Evolutionary conservation across 345 rosid species (phyloP).

Genomic region (Bruguiera sexangula): DNA sequence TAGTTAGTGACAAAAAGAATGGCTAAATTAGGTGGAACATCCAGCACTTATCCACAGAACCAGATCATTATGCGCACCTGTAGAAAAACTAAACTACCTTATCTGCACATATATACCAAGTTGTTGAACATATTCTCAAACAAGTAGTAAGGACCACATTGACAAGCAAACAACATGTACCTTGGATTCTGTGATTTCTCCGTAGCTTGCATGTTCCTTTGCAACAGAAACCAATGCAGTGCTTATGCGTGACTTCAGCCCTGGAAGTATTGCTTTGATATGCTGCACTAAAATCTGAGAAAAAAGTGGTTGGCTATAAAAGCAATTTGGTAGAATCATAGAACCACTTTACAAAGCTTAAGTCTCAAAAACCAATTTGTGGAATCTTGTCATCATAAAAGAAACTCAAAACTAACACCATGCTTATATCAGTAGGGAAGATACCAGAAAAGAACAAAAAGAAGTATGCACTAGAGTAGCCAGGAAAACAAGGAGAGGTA

Average conservation of each 20-base stretch:
- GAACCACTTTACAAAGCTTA: not conserved
- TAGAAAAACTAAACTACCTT: not conserved
- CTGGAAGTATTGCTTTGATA: constrained; percentile 77
- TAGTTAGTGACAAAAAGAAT: not conserved
- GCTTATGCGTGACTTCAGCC: constrained; percentile 72
- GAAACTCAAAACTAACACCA: not conserved
- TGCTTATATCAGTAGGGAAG: not conserved
- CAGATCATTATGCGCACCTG: too few species aligned
- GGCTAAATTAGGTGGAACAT: too few species aligned
- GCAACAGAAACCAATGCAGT: constrained; percentile 65
- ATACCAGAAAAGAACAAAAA: not conserved
- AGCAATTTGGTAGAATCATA: not conserved
- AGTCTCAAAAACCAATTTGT: not conserved
- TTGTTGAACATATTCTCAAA: not conserved
- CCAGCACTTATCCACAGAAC: too few species aligned
- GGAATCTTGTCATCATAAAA: not conserved
- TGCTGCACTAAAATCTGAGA: constrained; percentile 84
- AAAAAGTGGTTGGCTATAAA: constrained; percentile 11
- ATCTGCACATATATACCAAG: not conserved
- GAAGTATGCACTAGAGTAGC: not conserved
- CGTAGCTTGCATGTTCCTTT: constrained; percentile 92
- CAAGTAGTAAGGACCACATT: not conserved
- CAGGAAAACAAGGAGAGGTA: not conserved
- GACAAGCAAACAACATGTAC: constrained; percentile 28
- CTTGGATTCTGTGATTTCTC: constrained; percentile 87